Evolutionary conservation across 345 rosid genomes (phyloP), one percentile per base, ranked within the genome.

Genomic region (Turritis glabra): DNA sequence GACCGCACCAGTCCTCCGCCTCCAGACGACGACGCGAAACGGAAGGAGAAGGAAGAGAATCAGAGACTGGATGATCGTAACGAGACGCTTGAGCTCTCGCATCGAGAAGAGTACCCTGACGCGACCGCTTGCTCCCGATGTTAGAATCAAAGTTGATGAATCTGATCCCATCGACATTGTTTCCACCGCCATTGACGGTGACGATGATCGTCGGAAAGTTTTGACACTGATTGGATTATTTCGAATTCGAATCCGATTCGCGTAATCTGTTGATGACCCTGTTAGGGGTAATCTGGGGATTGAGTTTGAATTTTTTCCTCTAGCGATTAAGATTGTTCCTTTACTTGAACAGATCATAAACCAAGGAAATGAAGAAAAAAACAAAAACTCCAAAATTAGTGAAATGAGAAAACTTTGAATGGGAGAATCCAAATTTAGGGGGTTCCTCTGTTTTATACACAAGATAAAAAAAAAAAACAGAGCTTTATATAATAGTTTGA

Each of bases 71-170:
- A 86, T 58, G 5, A 85, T 30, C 46, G 83, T 7, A 12, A 87
- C 12, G 22, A 83, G 60, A 7, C 86, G 84, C 69, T 41, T 84
- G 47, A 88, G 76, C 50, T 82, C 80, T 15, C 86, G 80, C 44
- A 80, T 72, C 3, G 89, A 88, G 67, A 94, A 86, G 69, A 91
- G 80, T 5, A 87, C 91, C 62, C 80, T 83, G 11, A 91, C 79
- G 3, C 95, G 84, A 13, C 93, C 96, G 77, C 97, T 91, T 0
- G 97, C 97, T 8, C 96, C 97, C 10, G 97, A 94, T 0, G 97
- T 91, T 8, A 91, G 50, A 59, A 92, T 88, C 79, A 84, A 72
- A 8, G 86, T 63, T 57, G 87, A 64, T 15, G 90, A 17, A 65
- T 50, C 80, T 22, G 86, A 48, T 14, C 82, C 65, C 61, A 62